Percentiles rank a stretch among this genome's conserved stretches.
Evolutionary conservation across 495 filamentous ascomycete species (phyloP).

Genomic region (Xylaria palmicola): DNA sequence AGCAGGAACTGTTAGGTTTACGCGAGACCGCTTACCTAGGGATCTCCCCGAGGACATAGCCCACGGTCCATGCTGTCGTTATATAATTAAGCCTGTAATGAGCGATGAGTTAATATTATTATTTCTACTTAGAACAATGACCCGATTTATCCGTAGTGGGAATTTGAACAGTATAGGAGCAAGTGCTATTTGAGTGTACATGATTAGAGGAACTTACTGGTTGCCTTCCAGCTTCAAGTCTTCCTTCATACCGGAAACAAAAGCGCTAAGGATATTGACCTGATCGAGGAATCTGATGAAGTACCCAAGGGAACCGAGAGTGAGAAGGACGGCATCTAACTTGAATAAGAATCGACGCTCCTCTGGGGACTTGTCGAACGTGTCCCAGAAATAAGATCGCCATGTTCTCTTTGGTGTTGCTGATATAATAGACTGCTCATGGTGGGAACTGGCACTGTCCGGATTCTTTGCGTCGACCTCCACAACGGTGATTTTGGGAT

Average conservation of each 20-base stretch:
- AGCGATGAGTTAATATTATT: too few relatives aligned
- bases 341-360: conserved; percentile 62
- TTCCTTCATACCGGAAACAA: conserved; percentile 60
- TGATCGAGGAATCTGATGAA: conserved; percentile 62
- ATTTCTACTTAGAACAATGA: too few relatives aligned
- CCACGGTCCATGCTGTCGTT: conserved; percentile 60
- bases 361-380: conserved; percentile 58
- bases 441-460: background rate
- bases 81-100: conserved; percentile 48
- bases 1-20: conserved; percentile 20
- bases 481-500: conserved; percentile 26
- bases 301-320: conserved; percentile 56
- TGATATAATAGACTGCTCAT: conserved; percentile 7
- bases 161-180: too few relatives aligned
- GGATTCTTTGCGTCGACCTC: conserved; percentile 27
- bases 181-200: too few relatives aligned
- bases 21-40: conserved; percentile 45
- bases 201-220: too few relatives aligned
- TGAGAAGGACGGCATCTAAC: conserved; percentile 55
- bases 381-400: conserved; percentile 56
- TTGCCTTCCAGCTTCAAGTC: conserved; percentile 57
- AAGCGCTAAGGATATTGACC: conserved; percentile 58
- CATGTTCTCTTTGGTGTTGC: conserved; percentile 34
- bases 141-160: too few relatives aligned
- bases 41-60: conserved; percentile 63